Base-by-base conservation (phyloP, 2,329 filamentous ascomycete species). In the Calonectria pteridis region DNA sequence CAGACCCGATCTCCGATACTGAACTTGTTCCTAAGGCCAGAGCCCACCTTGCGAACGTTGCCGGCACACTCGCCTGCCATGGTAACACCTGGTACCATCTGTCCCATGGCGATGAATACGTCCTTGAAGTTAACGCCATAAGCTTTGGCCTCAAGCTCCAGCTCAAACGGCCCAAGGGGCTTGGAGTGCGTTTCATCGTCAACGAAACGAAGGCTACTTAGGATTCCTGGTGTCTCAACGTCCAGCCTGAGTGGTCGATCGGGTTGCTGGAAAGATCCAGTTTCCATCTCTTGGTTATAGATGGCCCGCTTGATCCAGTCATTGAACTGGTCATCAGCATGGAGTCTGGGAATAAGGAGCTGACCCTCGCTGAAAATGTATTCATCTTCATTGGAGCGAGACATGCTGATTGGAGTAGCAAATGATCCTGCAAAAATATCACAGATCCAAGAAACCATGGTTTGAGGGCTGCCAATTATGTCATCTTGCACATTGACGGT, bases 1-100 rank as follows among this genome's bases (percentile, higher is more conserved):
- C 71, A 76, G 23, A 83, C 81, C 0, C 79, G 75, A 33, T 83
- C 81, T 43, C 81, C 81, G 10, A 74, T 72, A n/a, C 70, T 76
- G n/a, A 81, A 63, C 43, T 79, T 75, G 29, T 81, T 82, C 23
- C 67, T 50, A 14, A 83, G 80, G 18, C 78, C 77, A 11, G 67
- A 59, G 3, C 83, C 84, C 3, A 85, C 81, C 13, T 77, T 76
- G 1, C 78, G 74, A 4, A 84, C 76, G 7, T 82, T 69, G 5
- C 85, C 85, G 5, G 82, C 77, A 31, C 80, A 81, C 65, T 85
- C 85, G 7, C 80, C 79, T 4, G 80, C 81, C 76, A 86, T 81
- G 16, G 74, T 69, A 2, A 75, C 77, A 11, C 79, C 73, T 1
- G 80, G 78, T 0, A 79, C 76, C 6, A 85, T 75, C 62, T 83